These are phyloP conservation scores for Suaeda aralocaspica DNA, from an alignment of 148 eudicot genomes.

Conservation along the genomic window DNA sequence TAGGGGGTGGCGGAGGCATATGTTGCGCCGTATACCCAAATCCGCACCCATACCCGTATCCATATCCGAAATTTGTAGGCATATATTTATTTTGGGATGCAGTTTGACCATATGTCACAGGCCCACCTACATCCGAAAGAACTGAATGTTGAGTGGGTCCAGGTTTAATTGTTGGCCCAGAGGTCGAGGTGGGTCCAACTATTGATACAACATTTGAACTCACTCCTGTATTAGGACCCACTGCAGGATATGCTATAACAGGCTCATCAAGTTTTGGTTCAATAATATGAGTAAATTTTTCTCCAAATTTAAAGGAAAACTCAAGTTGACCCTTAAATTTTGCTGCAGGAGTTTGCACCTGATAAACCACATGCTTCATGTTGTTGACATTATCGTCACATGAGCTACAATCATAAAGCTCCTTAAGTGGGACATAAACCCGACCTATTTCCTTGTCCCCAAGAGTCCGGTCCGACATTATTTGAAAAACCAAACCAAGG, in stretches of 20 bases:
- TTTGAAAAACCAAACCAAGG: slow-evolving; percentile 37
- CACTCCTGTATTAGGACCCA: background rate
- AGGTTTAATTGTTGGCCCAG: background rate
- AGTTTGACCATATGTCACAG: slow-evolving; percentile 6
- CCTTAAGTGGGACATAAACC: slow-evolving; percentile 48
- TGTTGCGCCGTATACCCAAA: background rate
- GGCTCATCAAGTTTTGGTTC: slow-evolving; percentile 25
- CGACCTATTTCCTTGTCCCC: slow-evolving; percentile 63
- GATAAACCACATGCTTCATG: slow-evolving; percentile 14
- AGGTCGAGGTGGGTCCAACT: background rate
- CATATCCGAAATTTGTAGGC: slow-evolving; percentile 19
- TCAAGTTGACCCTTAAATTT: slow-evolving; percentile 43
- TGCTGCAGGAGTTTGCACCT: slow-evolving; percentile 37
- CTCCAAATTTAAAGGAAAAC: slow-evolving; percentile 45
- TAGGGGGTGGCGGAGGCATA: background rate
- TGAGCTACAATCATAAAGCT: slow-evolving; percentile 26
- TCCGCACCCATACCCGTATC: slow-evolving; percentile 22
- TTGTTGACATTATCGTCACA: slow-evolving; percentile 17
- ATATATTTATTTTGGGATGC: background rate
- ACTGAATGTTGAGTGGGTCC: background rate
- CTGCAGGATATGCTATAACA: slow-evolving; percentile 23
- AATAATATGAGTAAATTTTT: slow-evolving; percentile 27
- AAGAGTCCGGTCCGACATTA: slow-evolving; percentile 46
- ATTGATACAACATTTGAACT: background rate
- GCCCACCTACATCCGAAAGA: slow-evolving; percentile 13